A percentile compares a stretch with the other conserved stretches of the same genome.
phyloP scores from a whole-genome alignment of 176 grass and related monocot genomes.

The Cenchrus purpureus region DNA sequence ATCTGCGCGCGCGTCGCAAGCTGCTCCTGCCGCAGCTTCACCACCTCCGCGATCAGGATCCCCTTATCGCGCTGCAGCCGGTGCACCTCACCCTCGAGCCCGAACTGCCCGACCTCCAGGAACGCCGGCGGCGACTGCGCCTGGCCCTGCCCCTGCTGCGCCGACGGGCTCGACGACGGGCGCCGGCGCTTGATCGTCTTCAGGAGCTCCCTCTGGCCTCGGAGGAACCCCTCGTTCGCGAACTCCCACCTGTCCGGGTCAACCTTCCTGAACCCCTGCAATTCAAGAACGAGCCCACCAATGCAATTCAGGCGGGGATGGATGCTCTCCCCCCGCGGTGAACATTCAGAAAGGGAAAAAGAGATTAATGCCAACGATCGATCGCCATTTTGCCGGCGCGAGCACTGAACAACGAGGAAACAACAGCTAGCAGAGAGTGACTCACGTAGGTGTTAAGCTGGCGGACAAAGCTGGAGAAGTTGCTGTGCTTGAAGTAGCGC shows the following conservation, averaged over 20 bases:
- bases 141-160: constrained; percentile 29
- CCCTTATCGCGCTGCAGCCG: constrained; percentile 72
- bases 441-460: constrained; percentile 85
- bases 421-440: not conserved
- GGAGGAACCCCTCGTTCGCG: constrained; percentile 82
- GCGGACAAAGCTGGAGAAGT: constrained; percentile 85
- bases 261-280: constrained; percentile 91
- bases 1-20: constrained; percentile 70
- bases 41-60: constrained; percentile 67
- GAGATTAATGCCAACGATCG: not conserved
- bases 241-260: constrained; percentile 91
- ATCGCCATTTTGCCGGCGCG: constrained; percentile 1
- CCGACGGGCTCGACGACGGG: constrained; percentile 30
- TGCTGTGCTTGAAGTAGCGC: constrained; percentile 77
- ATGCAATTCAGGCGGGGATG: not conserved
- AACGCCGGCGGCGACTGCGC: constrained; percentile 37
- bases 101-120: constrained; percentile 85
- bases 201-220: constrained; percentile 72
- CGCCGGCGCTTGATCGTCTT: constrained; percentile 80
- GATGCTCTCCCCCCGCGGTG: too few species aligned
- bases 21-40: constrained; percentile 92
- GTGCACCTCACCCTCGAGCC: constrained; percentile 64
- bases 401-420: not conserved
- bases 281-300: not conserved
- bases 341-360: too few species aligned